These are phyloP conservation scores for Eremothecium cymbalariae DNA, from an alignment of 1,139 yeast species.

Conservation along the genomic window DNA sequence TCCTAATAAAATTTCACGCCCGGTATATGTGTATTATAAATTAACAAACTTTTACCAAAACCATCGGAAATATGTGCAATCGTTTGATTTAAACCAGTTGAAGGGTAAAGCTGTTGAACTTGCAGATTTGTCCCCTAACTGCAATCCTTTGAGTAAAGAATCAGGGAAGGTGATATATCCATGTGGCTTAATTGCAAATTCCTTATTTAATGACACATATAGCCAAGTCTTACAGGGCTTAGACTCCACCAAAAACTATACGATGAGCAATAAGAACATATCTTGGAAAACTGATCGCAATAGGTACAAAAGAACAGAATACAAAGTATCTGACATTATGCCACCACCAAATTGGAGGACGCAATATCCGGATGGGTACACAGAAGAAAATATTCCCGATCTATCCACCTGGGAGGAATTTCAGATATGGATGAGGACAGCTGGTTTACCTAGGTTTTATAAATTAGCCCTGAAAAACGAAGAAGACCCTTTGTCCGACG, in stretches of 20 bases:
- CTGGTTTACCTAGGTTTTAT: slow-evolving; percentile 80
- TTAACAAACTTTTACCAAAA: slow-evolving; percentile 70
- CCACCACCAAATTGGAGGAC: slow-evolving; percentile 97
- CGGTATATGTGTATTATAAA: slow-evolving; percentile 59
- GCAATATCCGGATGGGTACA: slow-evolving; percentile 82
- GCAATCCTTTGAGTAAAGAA: slow-evolving; percentile 62
- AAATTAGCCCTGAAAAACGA: slow-evolving; percentile 79
- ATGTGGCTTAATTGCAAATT: slow-evolving; percentile 92
- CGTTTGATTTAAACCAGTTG: slow-evolving; percentile 58
- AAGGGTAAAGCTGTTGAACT: slow-evolving; percentile 50
- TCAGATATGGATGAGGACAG: slow-evolving; percentile 97
- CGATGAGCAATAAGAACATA: slow-evolving; percentile 60
- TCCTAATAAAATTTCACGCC: slow-evolving; percentile 50
- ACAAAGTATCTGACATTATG: slow-evolving; percentile 61
- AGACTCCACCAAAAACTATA: slow-evolving; percentile 43
- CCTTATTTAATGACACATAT: slow-evolving; percentile 82
- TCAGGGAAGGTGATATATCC: slow-evolving; percentile 70
- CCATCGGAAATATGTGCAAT: slow-evolving; percentile 68
- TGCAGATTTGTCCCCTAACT: slow-evolving; percentile 43
- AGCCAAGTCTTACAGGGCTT: slow-evolving; percentile 29
- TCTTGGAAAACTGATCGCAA: slow-evolving; percentile 81
- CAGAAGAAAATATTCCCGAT: slow-evolving; percentile 76
- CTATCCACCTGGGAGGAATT: slow-evolving; percentile 68
- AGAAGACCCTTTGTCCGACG: slow-evolving; percentile 48
- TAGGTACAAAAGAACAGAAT: slow-evolving; percentile 72